Base-by-base conservation (phyloP, 2,329 filamentous ascomycete species). In the Didymosphaeria variabile region DNA sequence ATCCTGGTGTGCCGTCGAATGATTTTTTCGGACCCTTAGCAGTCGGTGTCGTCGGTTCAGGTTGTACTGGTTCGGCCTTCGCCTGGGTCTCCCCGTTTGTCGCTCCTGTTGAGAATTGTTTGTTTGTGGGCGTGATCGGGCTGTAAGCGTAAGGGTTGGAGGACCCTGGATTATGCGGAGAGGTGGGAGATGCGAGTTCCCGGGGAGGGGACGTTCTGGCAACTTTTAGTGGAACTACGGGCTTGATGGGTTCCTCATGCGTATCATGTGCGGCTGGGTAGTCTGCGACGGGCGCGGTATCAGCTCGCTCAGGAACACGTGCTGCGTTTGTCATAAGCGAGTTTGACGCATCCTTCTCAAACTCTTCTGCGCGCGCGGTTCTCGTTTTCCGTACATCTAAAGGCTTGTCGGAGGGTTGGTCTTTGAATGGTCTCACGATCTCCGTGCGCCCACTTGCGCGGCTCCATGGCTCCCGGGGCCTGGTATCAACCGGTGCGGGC, bases 371-470 rank as follows among this genome's bases (percentile, higher is more conserved):
- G 55, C 59, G 70, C 49, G 57, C 68, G 60, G 67, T 66, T 57
- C 69, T 66, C 45, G 64, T 58, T 66, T 71, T 73, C 67, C 71
- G 62, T 58, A 90, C 80, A 62, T 79, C 84, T 45, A 90, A 77
- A n/a, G 88, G 86, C 59, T 84, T 79, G 15, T 84, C 85, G 60
- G 82, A 79, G 45, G 80, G 80, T 38, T 87, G 86, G 72, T 92
- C 89, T 70, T 82, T 84, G 40, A 92, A 84, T 3, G 90, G 88
- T 47, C 85, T 84, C 36, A 91, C 85, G 58, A 92, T 82, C 38
- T 86, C 82, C 45, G 84, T 84, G 65, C 91, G 86, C 31, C 91
- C 91, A 73, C 88, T 92, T 40, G 88, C 87, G 19, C 91, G 91
- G 69, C 88, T 89, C 91, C 91, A 93, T 59, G 88, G 81, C 56